Evolutionary conservation across 345 rosid genomes (phyloP), one percentile per base, ranked within the genome.

Genomic region (Psidium guajava): DNA sequence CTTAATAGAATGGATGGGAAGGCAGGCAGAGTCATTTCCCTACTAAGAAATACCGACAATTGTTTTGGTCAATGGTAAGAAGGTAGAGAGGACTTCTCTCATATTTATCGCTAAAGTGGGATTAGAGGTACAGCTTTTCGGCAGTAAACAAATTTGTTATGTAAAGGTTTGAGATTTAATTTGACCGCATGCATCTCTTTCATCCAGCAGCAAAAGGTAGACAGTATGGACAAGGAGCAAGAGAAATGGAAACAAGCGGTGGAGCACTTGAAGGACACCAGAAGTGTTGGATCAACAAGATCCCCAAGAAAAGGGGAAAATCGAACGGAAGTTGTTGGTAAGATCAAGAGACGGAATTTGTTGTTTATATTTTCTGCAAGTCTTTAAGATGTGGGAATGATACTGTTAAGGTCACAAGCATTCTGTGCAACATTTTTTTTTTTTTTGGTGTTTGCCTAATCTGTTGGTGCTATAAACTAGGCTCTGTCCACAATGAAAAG

Each of bases 201-300:
- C 3, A 1, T 58, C 0, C 0, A 11, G 1, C 1, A 0, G 15
- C 15, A n/a, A 57, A 58, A n/a, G 64, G 64, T 25, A n/a, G 64
- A 0, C 64, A 11, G 11, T 5, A 58, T 5, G 64, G 12, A 5
- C 25, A 58, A 58, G 64, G 11, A 58, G 64, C 64, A 58, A 58
- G 61, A n/a, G 32, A 58, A 25, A n/a, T 0, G 32, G 64, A 0
- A 58, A 11, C n/a, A n/a, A n/a, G n/a, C 16, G 5, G 3, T n/a
- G 32, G 64, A 58, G 28, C 28, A 58, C 25, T 58, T n/a, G 16
- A 25, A 58, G 7, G 8, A 5, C 16, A 57, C 15, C 25, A 0
- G 12, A 11, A 58, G 32, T 58, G 64, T n/a, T 25, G 64, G 8
- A 57, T 57, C 28, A 56, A 55, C 59, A 55, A 55, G 59, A 55